Percentiles rank a stretch among this genome's conserved stretches.
These are phyloP conservation scores for Ascodesmis nigricans DNA, from an alignment of 495 filamentous ascomycete species.

Conservation along the genomic window DNA sequence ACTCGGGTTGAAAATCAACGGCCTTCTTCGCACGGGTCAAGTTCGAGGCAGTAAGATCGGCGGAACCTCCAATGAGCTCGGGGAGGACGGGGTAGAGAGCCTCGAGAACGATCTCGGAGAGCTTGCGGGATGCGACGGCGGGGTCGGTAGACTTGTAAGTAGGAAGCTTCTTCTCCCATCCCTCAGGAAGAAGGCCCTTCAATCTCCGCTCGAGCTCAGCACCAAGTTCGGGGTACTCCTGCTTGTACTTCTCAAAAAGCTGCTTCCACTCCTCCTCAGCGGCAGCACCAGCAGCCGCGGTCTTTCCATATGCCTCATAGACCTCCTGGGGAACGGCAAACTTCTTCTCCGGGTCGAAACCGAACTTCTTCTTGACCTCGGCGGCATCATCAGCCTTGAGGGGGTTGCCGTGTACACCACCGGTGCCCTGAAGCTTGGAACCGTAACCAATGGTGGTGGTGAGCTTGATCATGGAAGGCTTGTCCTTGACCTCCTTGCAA, in stretches of 20 bases:
- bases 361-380: constrained; percentile 78
- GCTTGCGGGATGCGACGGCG: constrained; percentile 76
- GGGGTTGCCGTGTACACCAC: constrained; percentile 84
- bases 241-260: constrained; percentile 65
- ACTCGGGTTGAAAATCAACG: constrained; percentile 88
- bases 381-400: constrained; percentile 84
- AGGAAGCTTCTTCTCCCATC: constrained; percentile 89
- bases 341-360: constrained; percentile 82
- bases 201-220: constrained; percentile 67
- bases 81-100: constrained; percentile 67
- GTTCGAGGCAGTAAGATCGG: constrained; percentile 95
- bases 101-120: constrained; percentile 81
- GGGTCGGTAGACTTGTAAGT: constrained; percentile 72
- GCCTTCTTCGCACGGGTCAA: constrained; percentile 95
- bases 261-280: constrained; percentile 89
- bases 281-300: constrained; percentile 62
- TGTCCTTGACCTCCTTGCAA: constrained; percentile 72
- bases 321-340: constrained; percentile 91
- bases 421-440: constrained; percentile 78
- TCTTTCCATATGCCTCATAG: constrained; percentile 73
- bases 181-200: constrained; percentile 67
- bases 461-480: constrained; percentile 91
- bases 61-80: constrained; percentile 86
- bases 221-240: constrained; percentile 50
- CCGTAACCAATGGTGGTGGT: constrained; percentile 96